Evolutionary conservation across 169 alveolate species (phyloP).

Genomic region (Perkinsus marinus): DNA sequence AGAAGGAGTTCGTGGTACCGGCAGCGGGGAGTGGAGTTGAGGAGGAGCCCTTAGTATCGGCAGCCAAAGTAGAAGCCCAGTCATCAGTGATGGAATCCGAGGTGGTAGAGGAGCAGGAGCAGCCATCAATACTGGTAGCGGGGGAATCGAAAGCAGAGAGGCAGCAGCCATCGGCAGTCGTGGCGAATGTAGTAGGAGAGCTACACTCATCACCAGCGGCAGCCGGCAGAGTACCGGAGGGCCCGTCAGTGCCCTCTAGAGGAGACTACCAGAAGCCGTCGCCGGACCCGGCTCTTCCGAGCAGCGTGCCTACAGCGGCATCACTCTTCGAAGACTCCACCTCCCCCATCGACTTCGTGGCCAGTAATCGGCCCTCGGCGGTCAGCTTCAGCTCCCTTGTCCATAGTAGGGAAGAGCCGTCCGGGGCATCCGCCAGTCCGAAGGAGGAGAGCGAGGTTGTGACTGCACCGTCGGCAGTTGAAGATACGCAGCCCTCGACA

Average conservation of each 20-base stretch:
- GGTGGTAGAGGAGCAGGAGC: too few species aligned
- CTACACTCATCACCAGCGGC: too few species aligned
- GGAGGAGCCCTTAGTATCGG: too few species aligned
- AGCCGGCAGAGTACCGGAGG: too few species aligned
- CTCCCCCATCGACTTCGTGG: not conserved
- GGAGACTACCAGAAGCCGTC: too few species aligned
- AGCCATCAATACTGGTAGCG: not conserved
- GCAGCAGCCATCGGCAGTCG: too few species aligned
- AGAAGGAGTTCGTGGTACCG: too few species aligned
- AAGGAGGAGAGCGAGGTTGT: not conserved
- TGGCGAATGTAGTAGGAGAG: too few species aligned
- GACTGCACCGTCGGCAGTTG: not conserved
- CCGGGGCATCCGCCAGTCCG: not conserved
- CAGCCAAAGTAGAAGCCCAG: too few species aligned
- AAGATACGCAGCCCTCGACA: not conserved
- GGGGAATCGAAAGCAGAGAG: not conserved
- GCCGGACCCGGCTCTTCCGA: too few species aligned
- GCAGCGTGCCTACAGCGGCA: not conserved
- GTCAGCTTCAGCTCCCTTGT: not conserved
- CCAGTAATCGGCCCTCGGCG: not conserved
- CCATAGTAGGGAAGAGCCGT: not conserved
- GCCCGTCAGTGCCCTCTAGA: too few species aligned
- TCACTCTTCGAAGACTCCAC: not conserved
- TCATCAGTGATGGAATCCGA: too few species aligned
- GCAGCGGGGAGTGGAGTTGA: not conserved